phyloP scores from a whole-genome alignment of 2,329 filamentous ascomycete genomes.

The Fusarium bactridioides region DNA sequence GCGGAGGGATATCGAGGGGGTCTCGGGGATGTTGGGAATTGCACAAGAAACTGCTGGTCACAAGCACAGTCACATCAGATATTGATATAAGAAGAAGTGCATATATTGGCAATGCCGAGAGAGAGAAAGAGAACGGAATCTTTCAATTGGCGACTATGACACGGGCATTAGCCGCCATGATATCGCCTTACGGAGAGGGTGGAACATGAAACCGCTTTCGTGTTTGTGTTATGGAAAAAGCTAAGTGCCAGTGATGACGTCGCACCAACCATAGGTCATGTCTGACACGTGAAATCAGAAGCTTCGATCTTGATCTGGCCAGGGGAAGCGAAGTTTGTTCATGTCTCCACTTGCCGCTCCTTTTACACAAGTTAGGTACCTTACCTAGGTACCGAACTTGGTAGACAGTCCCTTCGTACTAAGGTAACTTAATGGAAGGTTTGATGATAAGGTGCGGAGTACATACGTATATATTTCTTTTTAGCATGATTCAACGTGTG shows the following conservation, averaged over 20 bases:
- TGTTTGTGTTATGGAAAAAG: slow-evolving; percentile 15
- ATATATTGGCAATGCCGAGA: neutral
- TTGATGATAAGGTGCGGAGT: neutral
- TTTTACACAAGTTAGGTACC: neutral
- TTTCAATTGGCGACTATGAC: slow-evolving; percentile 21
- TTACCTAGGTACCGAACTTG: too few species aligned
- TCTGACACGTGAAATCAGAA: slow-evolving; percentile 41
- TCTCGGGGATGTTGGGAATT: slow-evolving; percentile 12
- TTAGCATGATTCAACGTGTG: neutral
- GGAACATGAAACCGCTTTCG: slow-evolving; percentile 36
- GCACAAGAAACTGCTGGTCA: neutral
- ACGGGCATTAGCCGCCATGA: slow-evolving; percentile 29
- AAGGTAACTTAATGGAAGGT: neutral
- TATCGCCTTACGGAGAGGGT: slow-evolving; percentile 23
- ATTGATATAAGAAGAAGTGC: neutral
- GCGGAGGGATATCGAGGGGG: slow-evolving; percentile 4
- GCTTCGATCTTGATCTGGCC: slow-evolving; percentile 25
- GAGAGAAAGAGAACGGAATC: slow-evolving; percentile 3
- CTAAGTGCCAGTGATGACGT: slow-evolving; percentile 27
- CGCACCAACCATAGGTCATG: neutral
- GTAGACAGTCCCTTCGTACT: neutral
- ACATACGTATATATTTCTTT: neutral
- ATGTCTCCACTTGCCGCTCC: slow-evolving; percentile 14
- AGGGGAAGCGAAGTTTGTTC: neutral
- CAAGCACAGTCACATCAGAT: slow-evolving; percentile 27